These are phyloP conservation scores for Podospora fimiseda DNA, from an alignment of 495 filamentous ascomycete species.

Conservation along the genomic window DNA sequence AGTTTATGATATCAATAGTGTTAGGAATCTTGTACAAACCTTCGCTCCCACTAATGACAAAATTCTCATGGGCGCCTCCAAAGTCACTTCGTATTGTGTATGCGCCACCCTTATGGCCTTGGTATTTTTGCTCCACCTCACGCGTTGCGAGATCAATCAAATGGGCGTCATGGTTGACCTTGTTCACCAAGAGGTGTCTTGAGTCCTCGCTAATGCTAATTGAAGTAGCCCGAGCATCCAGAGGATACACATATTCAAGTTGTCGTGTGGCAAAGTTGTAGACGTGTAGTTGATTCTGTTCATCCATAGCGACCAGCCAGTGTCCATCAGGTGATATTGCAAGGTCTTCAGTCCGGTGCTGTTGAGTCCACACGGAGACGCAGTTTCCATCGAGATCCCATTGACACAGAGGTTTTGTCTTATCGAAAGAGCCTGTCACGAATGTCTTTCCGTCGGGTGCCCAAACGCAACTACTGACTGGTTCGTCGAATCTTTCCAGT, in stretches of 20 bases:
- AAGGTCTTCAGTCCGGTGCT: constrained; percentile 75
- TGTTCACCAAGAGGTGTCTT: constrained; percentile 72
- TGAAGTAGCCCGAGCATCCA: constrained; percentile 65
- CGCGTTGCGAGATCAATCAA: constrained; percentile 70
- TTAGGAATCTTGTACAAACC: constrained; percentile 45
- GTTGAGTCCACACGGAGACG: constrained; percentile 56
- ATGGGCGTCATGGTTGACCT: constrained; percentile 65
- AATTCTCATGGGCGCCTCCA: constrained; percentile 85
- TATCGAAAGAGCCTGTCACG: constrained; percentile 73
- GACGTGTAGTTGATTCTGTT: constrained; percentile 63
- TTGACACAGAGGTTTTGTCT: constrained; percentile 55
- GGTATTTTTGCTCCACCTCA: constrained; percentile 63
- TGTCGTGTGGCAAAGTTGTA: constrained; percentile 72
- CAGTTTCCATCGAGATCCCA: constrained; percentile 57
- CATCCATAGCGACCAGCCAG: constrained; percentile 70
- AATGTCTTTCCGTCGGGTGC: constrained; percentile 69
- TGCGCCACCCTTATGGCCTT: constrained; percentile 62
- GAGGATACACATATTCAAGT: constrained; percentile 63
- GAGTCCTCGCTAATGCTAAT: constrained; percentile 78
- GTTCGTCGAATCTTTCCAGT: constrained; percentile 65
- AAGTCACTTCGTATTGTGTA: constrained; percentile 77
- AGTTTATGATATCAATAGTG: not conserved
- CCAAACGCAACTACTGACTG: constrained; percentile 85
- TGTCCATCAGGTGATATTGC: constrained; percentile 72
- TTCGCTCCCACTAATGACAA: constrained; percentile 87